phyloP scores from a whole-genome alignment of 2,329 filamentous ascomycete species.

The Bretziella fagacearum region DNA sequence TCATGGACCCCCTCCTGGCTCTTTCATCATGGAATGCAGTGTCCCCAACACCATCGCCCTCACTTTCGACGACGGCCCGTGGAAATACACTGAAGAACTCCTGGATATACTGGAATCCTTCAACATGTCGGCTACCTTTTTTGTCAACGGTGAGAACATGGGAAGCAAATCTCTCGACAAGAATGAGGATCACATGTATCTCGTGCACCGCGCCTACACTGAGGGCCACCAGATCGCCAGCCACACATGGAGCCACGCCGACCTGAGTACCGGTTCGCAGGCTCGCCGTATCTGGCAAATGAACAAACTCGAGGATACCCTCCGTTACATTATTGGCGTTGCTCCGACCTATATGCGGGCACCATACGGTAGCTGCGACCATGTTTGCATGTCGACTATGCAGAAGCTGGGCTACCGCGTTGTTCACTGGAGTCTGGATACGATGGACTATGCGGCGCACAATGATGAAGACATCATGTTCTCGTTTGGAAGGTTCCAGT shows the following conservation, averaged over 20 bases:
- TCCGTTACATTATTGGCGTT: conserved; percentile 27
- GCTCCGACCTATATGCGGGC: conserved; percentile 29
- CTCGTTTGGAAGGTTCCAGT: conserved; percentile 25
- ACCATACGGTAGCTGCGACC: conserved; percentile 29
- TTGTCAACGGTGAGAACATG: conserved; percentile 22
- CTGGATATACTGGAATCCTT: conserved; percentile 24
- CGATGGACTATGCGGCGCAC: conserved; percentile 41
- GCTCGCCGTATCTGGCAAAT: conserved; percentile 25
- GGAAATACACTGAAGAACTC: conserved; percentile 25
- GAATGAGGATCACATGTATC: conserved; percentile 8
- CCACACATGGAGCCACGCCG: conserved; percentile 32
- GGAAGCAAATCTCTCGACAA: conserved; percentile 19
- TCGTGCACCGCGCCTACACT: conserved; percentile 29
- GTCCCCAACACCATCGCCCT: conserved; percentile 25
- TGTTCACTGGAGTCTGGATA: conserved; percentile 41
- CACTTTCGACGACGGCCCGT: conserved; percentile 33
- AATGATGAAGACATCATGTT: conserved; percentile 31
- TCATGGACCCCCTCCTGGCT: conserved; percentile 9
- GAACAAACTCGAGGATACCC: conserved; percentile 28
- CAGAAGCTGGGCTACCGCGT: conserved; percentile 35
- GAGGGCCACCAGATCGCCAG: conserved; percentile 44
- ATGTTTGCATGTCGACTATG: conserved; percentile 22
- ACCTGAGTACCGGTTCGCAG: conserved; percentile 24
- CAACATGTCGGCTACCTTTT: conserved; percentile 25
- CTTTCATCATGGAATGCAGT: conserved; percentile 19